A percentile compares a stretch with the other conserved stretches of the same genome.
phyloP scores from a whole-genome alignment of 1,284 basidiomycete species.

The Coriolopsis trogii region DNA sequence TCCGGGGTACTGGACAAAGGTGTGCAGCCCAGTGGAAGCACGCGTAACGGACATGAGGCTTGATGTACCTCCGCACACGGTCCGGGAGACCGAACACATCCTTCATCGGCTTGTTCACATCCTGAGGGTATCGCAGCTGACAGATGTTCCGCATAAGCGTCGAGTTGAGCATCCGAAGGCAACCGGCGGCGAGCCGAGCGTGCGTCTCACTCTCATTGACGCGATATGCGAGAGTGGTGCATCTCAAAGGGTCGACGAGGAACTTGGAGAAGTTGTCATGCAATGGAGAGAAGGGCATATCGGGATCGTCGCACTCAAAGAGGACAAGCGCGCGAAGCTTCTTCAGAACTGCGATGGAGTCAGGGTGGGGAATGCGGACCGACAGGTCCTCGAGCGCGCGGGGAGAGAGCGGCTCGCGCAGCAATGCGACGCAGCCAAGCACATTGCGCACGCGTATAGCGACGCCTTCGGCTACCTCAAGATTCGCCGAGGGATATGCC shows the following conservation, averaged over 20 bases:
- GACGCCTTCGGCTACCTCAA: background rate
- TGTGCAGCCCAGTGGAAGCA: background rate
- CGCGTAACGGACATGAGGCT: background rate
- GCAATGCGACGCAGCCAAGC: background rate
- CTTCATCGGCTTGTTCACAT: background rate
- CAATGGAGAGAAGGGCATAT: background rate
- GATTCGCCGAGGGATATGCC: background rate
- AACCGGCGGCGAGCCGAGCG: background rate
- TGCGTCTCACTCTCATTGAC: background rate
- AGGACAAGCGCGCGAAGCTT: conserved; percentile 9
- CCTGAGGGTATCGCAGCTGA: background rate
- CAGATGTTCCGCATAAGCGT: background rate
- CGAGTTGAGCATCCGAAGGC: background rate
- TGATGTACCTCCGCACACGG: background rate
- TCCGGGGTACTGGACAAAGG: background rate
- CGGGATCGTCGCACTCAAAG: background rate
- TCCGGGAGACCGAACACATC: background rate
- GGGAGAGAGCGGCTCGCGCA: conserved; percentile 1
- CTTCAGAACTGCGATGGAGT: background rate
- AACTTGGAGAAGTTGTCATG: conserved; percentile 17
- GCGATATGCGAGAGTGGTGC: background rate
- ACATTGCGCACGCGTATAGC: background rate
- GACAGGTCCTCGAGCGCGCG: background rate
- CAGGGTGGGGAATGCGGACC: background rate
- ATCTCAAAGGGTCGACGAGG: conserved; percentile 4